Conservation (phyloP, 2,329 filamentous ascomycete species). For the Xylariaceae sp. region DNA sequence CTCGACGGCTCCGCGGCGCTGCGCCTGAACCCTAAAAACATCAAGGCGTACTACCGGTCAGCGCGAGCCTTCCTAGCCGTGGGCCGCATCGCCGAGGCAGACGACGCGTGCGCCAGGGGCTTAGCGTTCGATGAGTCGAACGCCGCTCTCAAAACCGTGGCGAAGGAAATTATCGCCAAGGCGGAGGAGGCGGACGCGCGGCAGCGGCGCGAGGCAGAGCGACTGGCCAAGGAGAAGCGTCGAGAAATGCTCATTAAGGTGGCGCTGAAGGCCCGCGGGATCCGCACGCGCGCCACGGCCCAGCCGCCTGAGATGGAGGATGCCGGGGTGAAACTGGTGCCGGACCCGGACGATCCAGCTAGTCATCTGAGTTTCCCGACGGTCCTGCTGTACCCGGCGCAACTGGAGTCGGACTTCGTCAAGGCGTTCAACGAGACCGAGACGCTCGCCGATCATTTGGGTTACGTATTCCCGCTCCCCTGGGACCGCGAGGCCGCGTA, state of each 20-base stretch:
- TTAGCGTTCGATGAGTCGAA: constrained; percentile 76
- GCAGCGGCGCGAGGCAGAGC: constrained; percentile 62
- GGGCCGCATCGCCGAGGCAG: constrained; percentile 79
- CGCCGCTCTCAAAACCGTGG: constrained; percentile 66
- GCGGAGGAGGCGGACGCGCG: constrained; percentile 61
- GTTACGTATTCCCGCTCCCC: constrained; percentile 84
- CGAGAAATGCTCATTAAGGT: constrained; percentile 68
- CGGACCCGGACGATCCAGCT: constrained; percentile 74
- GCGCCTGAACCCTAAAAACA: constrained; percentile 76
- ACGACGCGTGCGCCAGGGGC: constrained; percentile 78
- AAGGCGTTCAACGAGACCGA: constrained; percentile 84
- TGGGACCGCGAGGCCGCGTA: constrained; percentile 70
- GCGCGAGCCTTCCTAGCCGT: constrained; percentile 79
- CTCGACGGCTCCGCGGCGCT: constrained; percentile 83
- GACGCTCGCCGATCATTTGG: constrained; percentile 76
- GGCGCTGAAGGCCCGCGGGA: constrained; percentile 72
- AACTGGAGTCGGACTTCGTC: constrained; percentile 87
- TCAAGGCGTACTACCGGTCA: constrained; percentile 92
- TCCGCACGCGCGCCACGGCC: constrained; percentile 70
- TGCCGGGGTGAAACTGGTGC: constrained; percentile 71
- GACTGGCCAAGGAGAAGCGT: constrained; percentile 59
- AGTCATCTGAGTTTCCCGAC: constrained; percentile 78
- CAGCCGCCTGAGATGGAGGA: constrained; percentile 89
- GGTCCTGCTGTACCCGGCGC: constrained; percentile 83
- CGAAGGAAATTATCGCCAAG: constrained; percentile 67